Evolutionary conservation across 2,329 filamentous ascomycete species (phyloP), one percentile per base, ranked within the genome.

Genomic region (Stenocarpella maydis): DNA sequence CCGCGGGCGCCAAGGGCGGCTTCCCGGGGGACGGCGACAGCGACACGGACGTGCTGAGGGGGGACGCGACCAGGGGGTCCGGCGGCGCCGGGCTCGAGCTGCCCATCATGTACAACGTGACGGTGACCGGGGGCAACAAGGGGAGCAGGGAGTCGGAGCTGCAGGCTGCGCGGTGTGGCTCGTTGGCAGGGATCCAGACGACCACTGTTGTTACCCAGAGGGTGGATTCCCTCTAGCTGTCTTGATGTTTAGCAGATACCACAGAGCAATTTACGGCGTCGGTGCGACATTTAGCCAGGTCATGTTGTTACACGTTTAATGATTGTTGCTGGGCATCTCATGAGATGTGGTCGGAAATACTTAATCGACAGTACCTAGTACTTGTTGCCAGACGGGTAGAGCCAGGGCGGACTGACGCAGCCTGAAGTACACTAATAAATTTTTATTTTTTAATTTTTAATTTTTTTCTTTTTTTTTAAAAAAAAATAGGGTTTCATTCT

Each of bases 201-300:
- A 74, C 73, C n/a, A 74, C 73, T 15, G 67, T 73, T n/a, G 71
- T 74, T n/a, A 74, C 73, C 1, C 73, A 74, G 58, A 68, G 71
- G n/a, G 69, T 74, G 17, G 65, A 68, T 26, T 69, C 60, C 41
- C 60, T 67, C 19, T 68, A 70, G 37, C 49, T 53, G n/a, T 2
- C 49, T 53, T 2, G n/a, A 43, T 64, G 17, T 49, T 64, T 41
- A 37, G n/a, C 37, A 60, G 53, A 60, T 41, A 63, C 64, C 64
- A 55, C 34, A 26, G 43, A 58, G 58, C 43, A 63, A 49, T 63
- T 49, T 17, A 24, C 28, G 4, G 15, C 17, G 14, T 37, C 24
- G 2, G 3, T 49, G 9, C 37, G 3, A 37, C 41, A n/a, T 12
- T 2, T 47, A 31, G 12, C 7, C 34, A 12, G 2, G 9, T 37